Conservation (phyloP, 1,284 basidiomycete species). For the Sporisorium iseilematis-ciliati region DNA sequence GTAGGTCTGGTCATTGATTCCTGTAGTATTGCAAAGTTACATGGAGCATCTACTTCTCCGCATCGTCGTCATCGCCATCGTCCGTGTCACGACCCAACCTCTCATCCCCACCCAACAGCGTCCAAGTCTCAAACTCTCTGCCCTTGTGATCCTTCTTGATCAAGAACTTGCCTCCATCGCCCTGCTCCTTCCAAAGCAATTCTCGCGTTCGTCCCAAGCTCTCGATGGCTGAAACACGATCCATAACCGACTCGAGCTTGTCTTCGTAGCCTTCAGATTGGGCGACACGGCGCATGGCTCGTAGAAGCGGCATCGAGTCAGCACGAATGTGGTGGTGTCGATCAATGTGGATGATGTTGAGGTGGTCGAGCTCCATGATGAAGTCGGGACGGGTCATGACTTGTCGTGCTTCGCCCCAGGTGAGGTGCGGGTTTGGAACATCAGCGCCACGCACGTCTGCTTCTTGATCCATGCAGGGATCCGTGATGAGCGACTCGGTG, state of each 20-base stretch:
- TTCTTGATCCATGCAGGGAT: conserved; percentile 55
- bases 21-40: neutral
- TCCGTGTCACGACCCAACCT: conserved; percentile 55
- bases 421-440: conserved; percentile 61
- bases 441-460: conserved; percentile 52
- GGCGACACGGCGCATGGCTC: conserved; percentile 57
- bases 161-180: conserved; percentile 57
- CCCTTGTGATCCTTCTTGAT: conserved; percentile 60
- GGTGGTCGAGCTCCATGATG: conserved; percentile 57
- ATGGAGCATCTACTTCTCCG: neutral
- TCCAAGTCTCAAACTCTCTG: conserved; percentile 60
- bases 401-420: conserved; percentile 65
- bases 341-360: conserved; percentile 63
- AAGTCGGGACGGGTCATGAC: conserved; percentile 66
- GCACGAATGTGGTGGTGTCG: conserved; percentile 63
- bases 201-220: conserved; percentile 56
- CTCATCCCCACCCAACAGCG: conserved; percentile 63
- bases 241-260: conserved; percentile 63
- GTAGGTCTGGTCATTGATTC: neutral
- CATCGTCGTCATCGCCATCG: conserved; percentile 22
- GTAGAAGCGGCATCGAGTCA: conserved; percentile 63
- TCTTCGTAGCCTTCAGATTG: conserved; percentile 59
- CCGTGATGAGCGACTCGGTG: conserved; percentile 47
- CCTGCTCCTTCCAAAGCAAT: conserved; percentile 66
- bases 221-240: conserved; percentile 64